A percentile compares a stretch with the other conserved stretches of the same genome.
These are phyloP conservation scores for Chytriomyces hyalinus DNA, from an alignment of 192 early-diverging fungal species.

Conservation along the genomic window DNA sequence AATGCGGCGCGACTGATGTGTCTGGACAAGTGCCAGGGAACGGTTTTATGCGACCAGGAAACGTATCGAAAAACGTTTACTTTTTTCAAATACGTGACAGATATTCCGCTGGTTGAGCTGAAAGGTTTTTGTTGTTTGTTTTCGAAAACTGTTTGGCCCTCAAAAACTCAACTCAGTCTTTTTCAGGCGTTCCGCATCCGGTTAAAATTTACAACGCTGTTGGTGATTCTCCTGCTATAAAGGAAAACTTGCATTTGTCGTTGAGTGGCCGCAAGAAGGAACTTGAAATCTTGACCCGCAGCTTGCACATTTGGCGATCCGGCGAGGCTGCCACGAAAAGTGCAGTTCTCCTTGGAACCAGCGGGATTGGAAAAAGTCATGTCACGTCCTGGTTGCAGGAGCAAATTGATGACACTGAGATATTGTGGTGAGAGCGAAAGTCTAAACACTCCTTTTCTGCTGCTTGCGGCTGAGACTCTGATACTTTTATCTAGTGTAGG, in stretches of 20 bases:
- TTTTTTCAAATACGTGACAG: neutral
- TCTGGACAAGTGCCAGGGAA: slow-evolving; percentile 13
- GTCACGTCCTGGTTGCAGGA: slow-evolving; percentile 22
- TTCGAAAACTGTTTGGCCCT: neutral
- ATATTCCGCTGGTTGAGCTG: neutral
- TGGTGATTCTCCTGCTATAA: neutral
- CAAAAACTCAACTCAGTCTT: neutral
- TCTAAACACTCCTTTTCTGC: neutral
- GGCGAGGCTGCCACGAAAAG: neutral
- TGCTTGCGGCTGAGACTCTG: neutral
- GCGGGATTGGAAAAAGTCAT: slow-evolving; percentile 30
- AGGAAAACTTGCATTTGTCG: neutral
- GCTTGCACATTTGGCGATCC: slow-evolving; percentile 4
- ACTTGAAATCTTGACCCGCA: neutral
- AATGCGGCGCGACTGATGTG: slow-evolving; percentile 27
- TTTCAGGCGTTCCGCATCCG: slow-evolving; percentile 14
- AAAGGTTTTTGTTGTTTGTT: slow-evolving; percentile 5
- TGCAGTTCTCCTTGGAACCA: neutral
- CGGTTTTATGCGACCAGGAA: slow-evolving; percentile 13
- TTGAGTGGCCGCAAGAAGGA: neutral
- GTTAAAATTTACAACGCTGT: slow-evolving; percentile 16
- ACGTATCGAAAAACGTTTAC: slow-evolving; percentile 10
- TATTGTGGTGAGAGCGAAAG: slow-evolving; percentile 1
- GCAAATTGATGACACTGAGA: slow-evolving; percentile 25
- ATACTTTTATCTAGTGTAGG: neutral